A percentile compares a stretch with the other conserved stretches of the same genome.
Conservation (phyloP, 228 moss, liverwort and hornwort genomes). For the Sphagnum fallax region DNA sequence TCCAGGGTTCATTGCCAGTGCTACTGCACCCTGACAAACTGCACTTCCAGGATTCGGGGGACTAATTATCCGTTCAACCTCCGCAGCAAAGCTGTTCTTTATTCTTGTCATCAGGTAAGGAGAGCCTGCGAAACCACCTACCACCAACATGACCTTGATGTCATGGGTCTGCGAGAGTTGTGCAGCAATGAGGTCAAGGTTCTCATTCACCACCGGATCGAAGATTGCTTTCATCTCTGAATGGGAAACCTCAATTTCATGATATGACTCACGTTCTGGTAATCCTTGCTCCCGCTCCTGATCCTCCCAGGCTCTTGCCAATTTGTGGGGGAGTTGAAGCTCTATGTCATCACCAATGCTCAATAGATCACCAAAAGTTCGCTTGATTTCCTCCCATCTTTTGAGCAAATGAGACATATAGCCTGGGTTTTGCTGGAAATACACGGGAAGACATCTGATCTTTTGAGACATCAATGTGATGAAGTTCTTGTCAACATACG, state of each 20-base stretch:
- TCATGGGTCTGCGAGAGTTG: conserved; percentile 8
- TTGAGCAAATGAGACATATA: too few species aligned
- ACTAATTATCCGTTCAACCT: conserved; percentile 13
- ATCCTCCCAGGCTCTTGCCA: conserved; percentile 21
- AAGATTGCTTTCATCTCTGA: conserved; percentile 28
- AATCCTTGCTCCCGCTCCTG: conserved; percentile 5
- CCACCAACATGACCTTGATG: conserved; percentile 30
- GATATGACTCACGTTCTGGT: not conserved
- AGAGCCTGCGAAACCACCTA: conserved; percentile 38
- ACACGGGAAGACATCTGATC: not conserved
- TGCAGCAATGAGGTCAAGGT: conserved; percentile 11
- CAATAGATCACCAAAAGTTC: not conserved
- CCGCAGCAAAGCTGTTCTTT: not conserved
- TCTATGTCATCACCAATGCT: conserved; percentile 2
- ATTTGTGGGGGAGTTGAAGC: conserved; percentile 17
- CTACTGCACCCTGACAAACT: conserved; percentile 43
- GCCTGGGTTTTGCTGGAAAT: not conserved
- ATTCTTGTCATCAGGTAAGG: conserved; percentile 21
- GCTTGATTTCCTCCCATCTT: not conserved
- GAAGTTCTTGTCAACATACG: conserved; percentile 3
- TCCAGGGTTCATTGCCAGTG: conserved; percentile 22
- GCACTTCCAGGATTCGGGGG: conserved; percentile 46
- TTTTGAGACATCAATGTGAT: not conserved
- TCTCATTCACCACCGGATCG: conserved; percentile 19
- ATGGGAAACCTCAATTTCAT: conserved; percentile 17